Base-by-base conservation (phyloP, 2,329 filamentous ascomycete species). In the Pseudogymnoascus sp. region DNA sequence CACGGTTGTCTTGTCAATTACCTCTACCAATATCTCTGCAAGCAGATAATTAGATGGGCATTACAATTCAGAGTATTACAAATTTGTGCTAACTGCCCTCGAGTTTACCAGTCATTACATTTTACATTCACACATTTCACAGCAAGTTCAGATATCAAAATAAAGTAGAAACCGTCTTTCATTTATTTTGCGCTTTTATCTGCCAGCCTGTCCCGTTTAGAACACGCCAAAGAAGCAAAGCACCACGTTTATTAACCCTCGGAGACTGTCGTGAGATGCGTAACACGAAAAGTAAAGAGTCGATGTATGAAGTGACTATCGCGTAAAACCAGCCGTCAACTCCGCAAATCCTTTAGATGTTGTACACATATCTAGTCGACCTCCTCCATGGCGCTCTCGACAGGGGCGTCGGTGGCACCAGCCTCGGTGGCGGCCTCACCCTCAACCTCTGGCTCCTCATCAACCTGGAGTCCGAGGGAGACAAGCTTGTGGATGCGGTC, bases 401-500 rank as follows among this genome's bases (percentile, higher is more conserved):
- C 80, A 66, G 79, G 75, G 59, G 77, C 77, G 78, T 89, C 88
- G 66, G 84, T 78, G 63, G 77, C 76, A 40, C 76, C 74, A 64
- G 82, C 82, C 72, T 84, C 85, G 65, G 87, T 80, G 63, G 85
- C 81, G 64, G 86, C 78, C 68, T 81, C 83, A 65, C 83, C 83
- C 68, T 81, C 82, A 64, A 87, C 84, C 80, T 96, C 92, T 64
- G 90, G 87, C 75, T 93, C 89, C 82, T 97, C 93, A 72, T 97
- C 93, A 68, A 99, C 90, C 85, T 97, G 97, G 77, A 99, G 84
- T 72, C 95, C 95, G 67, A 99, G 88, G 71, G 93, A 96, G 69
- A 99, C 93, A 70, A 99, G 92, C 89, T 97, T 97, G 90, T 99
- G 93, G 78, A 99, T 97, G 78, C 95, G 93, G 86, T 97, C 93